Base-by-base conservation (phyloP, 2,329 filamentous ascomycete species). In the Arthrobotrys megalospora region DNA sequence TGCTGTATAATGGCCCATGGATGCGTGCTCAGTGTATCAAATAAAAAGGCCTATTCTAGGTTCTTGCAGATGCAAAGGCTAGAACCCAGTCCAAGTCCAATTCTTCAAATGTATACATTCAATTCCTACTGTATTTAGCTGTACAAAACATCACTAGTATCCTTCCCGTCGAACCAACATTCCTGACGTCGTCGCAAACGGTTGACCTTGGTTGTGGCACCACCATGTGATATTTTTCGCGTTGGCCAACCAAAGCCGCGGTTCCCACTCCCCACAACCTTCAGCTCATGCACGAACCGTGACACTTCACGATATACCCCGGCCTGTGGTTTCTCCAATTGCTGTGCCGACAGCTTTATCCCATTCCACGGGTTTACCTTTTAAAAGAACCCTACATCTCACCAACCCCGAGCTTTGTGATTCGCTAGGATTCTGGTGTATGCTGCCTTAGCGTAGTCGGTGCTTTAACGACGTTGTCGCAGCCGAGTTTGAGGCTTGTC, bases 211-310 rank as follows among this genome's bases (percentile, higher is more conserved):
- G 48, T 48, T 78, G 75, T 78, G 75, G 53, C 67, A 72, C 75
- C 75, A 34, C 65, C 75, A 78, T 78, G 67, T 78, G 75, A 77
- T 77, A 77, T 70, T 77, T 69, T 70, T 71, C 73, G 73, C 60
- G 73, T 77, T 70, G 66, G 8, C 45, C n/a, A 24, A 50, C 16
- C 24, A 47, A 60, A 78, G 75, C 75, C 75, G 75, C 75, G 75
- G 75, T 67, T 67, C 52, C 53, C 14, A 50, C 16, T 50, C 24
- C 21, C 41, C 43, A 53, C 60, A 64, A 48, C 60, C 28, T 64
- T 64, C 41, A 64, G 60, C 60, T 64, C 60, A 64, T 64, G 60
- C 60, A 64, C 60, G 43, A 45, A 52, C 60, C 38, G 48, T 66
- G 69, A 65, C 43, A 60, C 55, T 70, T 53, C 65, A 69, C 43